Base-by-base conservation (phyloP, 257 asterid species). In the Gardenia jasminoides region DNA sequence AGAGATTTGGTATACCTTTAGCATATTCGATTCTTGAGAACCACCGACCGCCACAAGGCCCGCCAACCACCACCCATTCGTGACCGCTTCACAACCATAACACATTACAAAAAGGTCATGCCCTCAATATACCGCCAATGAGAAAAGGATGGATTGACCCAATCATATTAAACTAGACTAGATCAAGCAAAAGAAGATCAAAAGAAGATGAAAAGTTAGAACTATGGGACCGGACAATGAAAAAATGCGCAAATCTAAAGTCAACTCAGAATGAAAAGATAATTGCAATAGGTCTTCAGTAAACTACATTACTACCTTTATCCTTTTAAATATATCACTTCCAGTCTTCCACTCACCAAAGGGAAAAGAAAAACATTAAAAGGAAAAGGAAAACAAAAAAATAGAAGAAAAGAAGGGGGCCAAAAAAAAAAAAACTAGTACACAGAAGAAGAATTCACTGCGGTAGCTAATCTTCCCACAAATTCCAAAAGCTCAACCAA, bases 401-500 rank as follows among this genome's bases (percentile, higher is more conserved):
- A 43, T 39, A 41, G 13, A 4, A 4, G 28, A 6, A 20, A 1
- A 44, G 10, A 3, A 1, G 3, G 20, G 3, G n/a, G n/a, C n/a
- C n/a, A n/a, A n/a, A n/a, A n/a, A n/a, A n/a, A n/a, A n/a, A n/a
- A n/a, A n/a, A 43, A 6, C 46, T 5, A 3, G 24, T 1, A 59
- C 44, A 12, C 33, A 75, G 28, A 7, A n/a, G 41, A 62, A 44
- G 58, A 50, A 62, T 17, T 47, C 41, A 33, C 54, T 52, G 47
- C 28, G 48, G 17, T 1, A 54, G 56, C 73, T 79, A 59, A 31
- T 71, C 66, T 79, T 61, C n/a, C 58, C 78, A 79, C 78, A 79
- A 44, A 17, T 36, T 72, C 69, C 67, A 24, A 10, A 50, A 72
- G 16, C 54, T 62, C 47, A 44, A 70, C 64, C 30, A 44, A 61